phyloP scores from a whole-genome alignment of 2,329 filamentous ascomycete species.

The Rutstroemia sydowiana region DNA sequence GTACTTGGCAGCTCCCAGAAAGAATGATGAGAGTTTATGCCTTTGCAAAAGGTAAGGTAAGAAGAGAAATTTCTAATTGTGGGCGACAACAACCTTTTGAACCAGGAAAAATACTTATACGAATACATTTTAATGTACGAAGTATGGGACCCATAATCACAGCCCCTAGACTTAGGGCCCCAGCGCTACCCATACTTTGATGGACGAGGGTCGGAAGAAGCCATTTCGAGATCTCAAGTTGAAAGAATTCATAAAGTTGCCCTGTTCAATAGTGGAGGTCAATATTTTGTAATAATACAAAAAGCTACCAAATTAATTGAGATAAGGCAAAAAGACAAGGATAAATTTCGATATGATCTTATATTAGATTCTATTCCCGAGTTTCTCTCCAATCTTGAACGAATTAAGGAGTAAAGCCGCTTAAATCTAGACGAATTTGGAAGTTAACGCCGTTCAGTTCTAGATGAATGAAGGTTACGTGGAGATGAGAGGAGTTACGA shows the following conservation, averaged over 20 bases:
- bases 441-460: background rate
- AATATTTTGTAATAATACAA: background rate
- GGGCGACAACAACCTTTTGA: constrained; percentile 8
- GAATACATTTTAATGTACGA: background rate
- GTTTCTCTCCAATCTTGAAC: background rate
- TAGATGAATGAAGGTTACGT: constrained; percentile 5
- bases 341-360: background rate
- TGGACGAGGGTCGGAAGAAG: background rate
- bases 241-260: background rate
- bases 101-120: background rate
- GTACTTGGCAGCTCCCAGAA: constrained; percentile 6
- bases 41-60: background rate
- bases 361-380: background rate
- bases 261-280: constrained; percentile 1
- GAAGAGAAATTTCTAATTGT: background rate
- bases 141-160: background rate
- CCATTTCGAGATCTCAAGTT: constrained; percentile 1
- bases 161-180: background rate
- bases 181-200: background rate
- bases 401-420: background rate
- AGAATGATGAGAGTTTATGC: constrained; percentile 10
- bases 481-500: constrained; percentile 6
- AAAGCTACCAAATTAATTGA: background rate
- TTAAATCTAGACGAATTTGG: background rate
- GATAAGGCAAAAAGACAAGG: background rate